Percentiles rank a stretch among this genome's conserved stretches.
phyloP scores from a whole-genome alignment of 139 green algal species.

The Eudorina sp. region DNA sequence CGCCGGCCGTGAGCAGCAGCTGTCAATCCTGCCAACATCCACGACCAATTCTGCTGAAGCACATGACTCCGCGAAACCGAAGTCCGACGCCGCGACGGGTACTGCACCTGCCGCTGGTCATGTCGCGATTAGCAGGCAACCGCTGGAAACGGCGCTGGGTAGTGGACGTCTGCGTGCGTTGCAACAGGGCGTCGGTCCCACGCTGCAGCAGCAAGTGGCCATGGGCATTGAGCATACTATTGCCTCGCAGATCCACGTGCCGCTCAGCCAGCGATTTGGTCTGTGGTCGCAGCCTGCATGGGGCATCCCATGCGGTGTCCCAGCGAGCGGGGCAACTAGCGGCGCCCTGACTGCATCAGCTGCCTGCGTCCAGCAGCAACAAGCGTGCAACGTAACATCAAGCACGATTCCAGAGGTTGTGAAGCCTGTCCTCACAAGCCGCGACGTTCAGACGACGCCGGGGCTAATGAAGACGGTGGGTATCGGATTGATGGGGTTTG shows the following conservation, averaged over 20 bases:
- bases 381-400: too few relatives aligned
- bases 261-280: constrained; percentile 30
- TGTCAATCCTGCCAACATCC: not conserved
- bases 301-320: constrained; percentile 1
- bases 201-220: constrained; percentile 7
- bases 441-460: constrained; percentile 39
- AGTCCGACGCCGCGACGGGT: too few relatives aligned
- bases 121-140: not conserved
- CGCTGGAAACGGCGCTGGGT: not conserved
- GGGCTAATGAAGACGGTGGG: not conserved
- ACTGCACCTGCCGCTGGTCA: too few relatives aligned
- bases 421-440: not conserved
- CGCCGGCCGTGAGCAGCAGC: not conserved
- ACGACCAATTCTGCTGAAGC: too few relatives aligned
- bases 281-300: constrained; percentile 7
- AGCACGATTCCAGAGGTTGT: too few relatives aligned
- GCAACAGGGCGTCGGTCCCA: not conserved
- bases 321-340: not conserved
- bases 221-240: not conserved
- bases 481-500: too few relatives aligned
- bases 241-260: not conserved
- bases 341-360: not conserved
- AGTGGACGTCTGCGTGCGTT: not conserved
- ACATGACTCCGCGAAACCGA: too few relatives aligned
- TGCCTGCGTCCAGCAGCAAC: not conserved